phyloP scores from a whole-genome alignment of 2,329 filamentous ascomycete genomes.

The Fusarium brevicatenulatum region DNA sequence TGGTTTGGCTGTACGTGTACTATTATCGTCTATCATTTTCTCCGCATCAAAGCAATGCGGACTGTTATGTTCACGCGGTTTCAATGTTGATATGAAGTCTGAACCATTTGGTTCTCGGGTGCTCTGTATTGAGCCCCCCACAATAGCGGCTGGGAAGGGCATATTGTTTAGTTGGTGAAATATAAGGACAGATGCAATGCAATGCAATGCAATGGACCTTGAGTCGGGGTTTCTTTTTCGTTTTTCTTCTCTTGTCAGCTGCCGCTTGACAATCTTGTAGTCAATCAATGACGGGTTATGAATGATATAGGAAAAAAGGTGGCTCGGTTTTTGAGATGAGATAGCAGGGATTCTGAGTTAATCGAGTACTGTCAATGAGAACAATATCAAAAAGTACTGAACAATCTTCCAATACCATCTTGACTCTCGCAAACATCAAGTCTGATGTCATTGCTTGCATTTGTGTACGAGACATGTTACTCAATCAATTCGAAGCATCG shows the following conservation, averaged over 20 bases:
- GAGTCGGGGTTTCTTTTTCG: background rate
- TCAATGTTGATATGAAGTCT: slow-evolving; percentile 3
- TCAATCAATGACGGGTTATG: slow-evolving; percentile 26
- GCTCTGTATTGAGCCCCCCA: background rate
- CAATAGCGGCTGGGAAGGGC: background rate
- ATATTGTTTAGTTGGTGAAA: slow-evolving; percentile 2
- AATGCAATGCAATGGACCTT: background rate
- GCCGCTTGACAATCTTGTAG: background rate
- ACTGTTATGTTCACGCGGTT: background rate
- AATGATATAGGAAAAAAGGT: slow-evolving; percentile 24
- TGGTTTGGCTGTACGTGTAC: slow-evolving; percentile 39
- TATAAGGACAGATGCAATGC: background rate
- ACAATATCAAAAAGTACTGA: slow-evolving; percentile 18
- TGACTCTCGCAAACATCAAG: background rate
- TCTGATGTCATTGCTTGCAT: background rate
- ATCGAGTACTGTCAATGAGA: background rate
- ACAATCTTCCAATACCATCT: background rate
- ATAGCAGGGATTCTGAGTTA: slow-evolving; percentile 3
- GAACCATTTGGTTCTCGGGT: background rate
- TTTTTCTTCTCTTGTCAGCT: slow-evolving; percentile 11
- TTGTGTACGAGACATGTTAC: background rate
- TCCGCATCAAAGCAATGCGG: slow-evolving; percentile 1
- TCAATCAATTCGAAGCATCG: background rate
- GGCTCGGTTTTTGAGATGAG: slow-evolving; percentile 1
- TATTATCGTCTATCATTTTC: slow-evolving; percentile 22